Conservation (phyloP, 306 rosid species). For the Gillenia trifoliata region DNA sequence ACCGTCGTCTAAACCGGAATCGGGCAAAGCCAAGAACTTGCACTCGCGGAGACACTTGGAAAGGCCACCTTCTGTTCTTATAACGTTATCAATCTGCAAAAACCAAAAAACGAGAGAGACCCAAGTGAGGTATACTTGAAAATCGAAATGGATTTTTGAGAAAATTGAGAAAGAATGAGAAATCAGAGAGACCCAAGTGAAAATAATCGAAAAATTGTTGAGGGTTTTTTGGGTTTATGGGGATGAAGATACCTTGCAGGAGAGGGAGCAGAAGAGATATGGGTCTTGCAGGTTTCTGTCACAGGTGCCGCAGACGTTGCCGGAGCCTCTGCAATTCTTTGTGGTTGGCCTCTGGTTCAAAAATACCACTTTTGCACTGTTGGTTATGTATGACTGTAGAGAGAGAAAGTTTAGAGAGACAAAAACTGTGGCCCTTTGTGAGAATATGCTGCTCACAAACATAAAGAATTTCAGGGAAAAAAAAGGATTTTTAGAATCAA, state of each 20-base stretch:
- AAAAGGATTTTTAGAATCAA: background rate
- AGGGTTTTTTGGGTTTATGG: background rate
- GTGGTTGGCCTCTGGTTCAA: constrained; percentile 70
- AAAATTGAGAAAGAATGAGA: background rate
- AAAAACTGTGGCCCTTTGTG: background rate
- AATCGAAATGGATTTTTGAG: background rate
- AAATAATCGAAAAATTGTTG: background rate
- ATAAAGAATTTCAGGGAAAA: background rate
- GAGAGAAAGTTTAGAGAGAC: background rate
- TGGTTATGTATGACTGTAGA: constrained; percentile 72
- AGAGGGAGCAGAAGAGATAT: constrained; percentile 74
- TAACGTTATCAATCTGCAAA: constrained; percentile 50
- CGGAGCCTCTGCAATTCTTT: constrained; percentile 63
- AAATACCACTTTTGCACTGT: constrained; percentile 89
- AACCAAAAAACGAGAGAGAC: background rate
- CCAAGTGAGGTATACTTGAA: background rate
- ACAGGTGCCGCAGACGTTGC: constrained; percentile 80
- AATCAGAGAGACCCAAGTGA: background rate
- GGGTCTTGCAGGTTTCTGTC: constrained; percentile 83
- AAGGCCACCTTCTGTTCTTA: constrained; percentile 43
- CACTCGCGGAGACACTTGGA: constrained; percentile 58
- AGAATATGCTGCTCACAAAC: background rate
- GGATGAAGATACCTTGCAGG: constrained; percentile 66
- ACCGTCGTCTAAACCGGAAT: constrained; percentile 50
- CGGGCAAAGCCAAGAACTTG: constrained; percentile 59